phyloP scores from a whole-genome alignment of 768 basidiomycete species.

The Tulasnella sp. region DNA sequence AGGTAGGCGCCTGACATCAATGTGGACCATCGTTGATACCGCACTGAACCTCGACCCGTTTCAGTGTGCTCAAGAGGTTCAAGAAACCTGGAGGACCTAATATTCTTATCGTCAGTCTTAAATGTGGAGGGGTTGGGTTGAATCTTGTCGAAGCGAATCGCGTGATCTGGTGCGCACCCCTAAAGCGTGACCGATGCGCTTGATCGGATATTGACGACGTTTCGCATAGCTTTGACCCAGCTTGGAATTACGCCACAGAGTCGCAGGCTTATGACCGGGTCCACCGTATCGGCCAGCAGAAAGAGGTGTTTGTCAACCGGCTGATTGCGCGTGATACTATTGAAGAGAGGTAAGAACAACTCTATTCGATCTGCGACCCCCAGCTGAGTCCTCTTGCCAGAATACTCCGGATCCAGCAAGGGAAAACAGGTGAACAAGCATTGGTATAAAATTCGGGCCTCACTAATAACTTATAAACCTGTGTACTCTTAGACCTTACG shows the following conservation, averaged over 20 bases:
- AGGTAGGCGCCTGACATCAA: constrained; percentile 20
- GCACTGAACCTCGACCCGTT: neutral
- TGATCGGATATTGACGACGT: neutral
- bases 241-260: constrained; percentile 25
- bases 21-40: neutral
- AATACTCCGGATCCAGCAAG: constrained; percentile 25
- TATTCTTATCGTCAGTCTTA: constrained; percentile 44
- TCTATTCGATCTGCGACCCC: neutral
- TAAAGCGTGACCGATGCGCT: neutral
- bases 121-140: constrained; percentile 62
- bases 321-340: constrained; percentile 26
- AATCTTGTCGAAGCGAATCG: constrained; percentile 27
- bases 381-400: neutral
- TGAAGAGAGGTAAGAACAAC: constrained; percentile 24
- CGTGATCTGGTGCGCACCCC: constrained; percentile 14
- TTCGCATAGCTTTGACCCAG: constrained; percentile 18
- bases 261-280: constrained; percentile 57
- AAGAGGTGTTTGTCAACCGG: constrained; percentile 40
- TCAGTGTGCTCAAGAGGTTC: constrained; percentile 47
- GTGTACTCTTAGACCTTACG: constrained; percentile 19
- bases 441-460: no score
- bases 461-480: neutral
- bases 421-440: constrained; percentile 19
- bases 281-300: constrained; percentile 55
- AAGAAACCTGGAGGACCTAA: constrained; percentile 54